These are phyloP conservation scores for Sisymbrium altissimum DNA, from an alignment of 345 rosid genomes.

Conservation along the genomic window DNA sequence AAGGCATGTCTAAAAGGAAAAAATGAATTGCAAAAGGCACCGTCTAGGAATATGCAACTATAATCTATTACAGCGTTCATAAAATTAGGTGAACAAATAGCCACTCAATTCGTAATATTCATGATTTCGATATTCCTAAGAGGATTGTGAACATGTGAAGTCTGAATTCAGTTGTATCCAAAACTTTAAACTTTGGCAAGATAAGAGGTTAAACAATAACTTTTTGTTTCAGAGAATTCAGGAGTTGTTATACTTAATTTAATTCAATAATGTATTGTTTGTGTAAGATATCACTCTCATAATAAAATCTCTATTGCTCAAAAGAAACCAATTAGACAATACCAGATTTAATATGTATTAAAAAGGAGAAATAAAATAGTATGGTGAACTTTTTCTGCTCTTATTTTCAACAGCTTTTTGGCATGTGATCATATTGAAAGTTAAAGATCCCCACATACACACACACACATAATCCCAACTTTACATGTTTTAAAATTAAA, in stretches of 20 bases:
- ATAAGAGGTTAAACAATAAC: not conserved
- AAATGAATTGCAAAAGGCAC: not conserved
- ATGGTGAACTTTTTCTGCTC: constrained; percentile 3
- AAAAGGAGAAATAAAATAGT: not conserved
- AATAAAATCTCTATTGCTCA: not conserved
- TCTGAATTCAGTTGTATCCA: not conserved
- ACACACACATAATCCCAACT: constrained; percentile 14
- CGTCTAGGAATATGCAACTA: not conserved
- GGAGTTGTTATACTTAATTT: not conserved
- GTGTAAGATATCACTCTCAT: not conserved
- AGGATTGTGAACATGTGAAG: not conserved
- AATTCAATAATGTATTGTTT: not conserved
- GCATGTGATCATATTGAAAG: constrained; percentile 28
- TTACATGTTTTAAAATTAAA: constrained; percentile 11
- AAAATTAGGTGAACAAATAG: not conserved
- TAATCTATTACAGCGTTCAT: not conserved
- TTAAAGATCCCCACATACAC: constrained; percentile 10
- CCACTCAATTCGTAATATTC: not conserved
- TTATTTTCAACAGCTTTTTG: constrained; percentile 19
- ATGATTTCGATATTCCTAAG: not conserved
- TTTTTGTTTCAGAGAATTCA: not conserved
- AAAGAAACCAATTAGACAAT: constrained; percentile 9
- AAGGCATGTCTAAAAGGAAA: not conserved
- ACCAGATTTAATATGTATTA: constrained; percentile 8
- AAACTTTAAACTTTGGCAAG: not conserved